Percentiles rank a stretch among this genome's conserved stretches.
phyloP scores from a whole-genome alignment of 768 basidiomycete genomes.

The Coprinellus aureogranulatus region DNA sequence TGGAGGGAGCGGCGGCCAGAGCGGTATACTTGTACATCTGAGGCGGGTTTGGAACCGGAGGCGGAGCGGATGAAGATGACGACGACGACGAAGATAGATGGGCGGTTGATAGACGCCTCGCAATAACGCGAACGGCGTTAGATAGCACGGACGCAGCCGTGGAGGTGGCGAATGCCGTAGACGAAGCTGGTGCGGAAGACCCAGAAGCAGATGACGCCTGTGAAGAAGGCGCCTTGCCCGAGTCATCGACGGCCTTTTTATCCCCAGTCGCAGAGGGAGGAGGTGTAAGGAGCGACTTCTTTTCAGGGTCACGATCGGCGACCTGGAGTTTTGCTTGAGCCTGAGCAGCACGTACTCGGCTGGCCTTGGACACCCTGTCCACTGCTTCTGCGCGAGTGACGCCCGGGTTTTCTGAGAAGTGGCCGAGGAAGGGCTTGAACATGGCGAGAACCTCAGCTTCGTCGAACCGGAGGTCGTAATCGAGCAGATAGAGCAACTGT shows the following conservation, averaged over 20 bases:
- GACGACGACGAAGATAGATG: slow-evolving; percentile 32
- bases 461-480: slow-evolving; percentile 88
- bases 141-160: slow-evolving; percentile 30
- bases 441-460: slow-evolving; percentile 73
- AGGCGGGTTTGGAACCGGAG: slow-evolving; percentile 8
- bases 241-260: slow-evolving; percentile 1
- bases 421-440: slow-evolving; percentile 68
- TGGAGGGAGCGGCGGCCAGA: slow-evolving; percentile 16
- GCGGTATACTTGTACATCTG: slow-evolving; percentile 10
- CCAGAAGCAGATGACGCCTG: not conserved
- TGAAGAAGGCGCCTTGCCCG: not conserved
- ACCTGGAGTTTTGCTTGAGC: slow-evolving; percentile 17
- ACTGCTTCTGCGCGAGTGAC: slow-evolving; percentile 52
- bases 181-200: slow-evolving; percentile 6
- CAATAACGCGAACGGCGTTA: slow-evolving; percentile 57
- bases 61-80: slow-evolving; percentile 3
- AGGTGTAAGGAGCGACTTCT: slow-evolving; percentile 3
- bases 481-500: slow-evolving; percentile 88
- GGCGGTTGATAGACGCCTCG: slow-evolving; percentile 53
- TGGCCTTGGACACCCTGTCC: slow-evolving; percentile 49
- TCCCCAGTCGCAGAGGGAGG: not conserved
- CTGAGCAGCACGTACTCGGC: slow-evolving; percentile 48
- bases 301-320: slow-evolving; percentile 19
- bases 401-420: slow-evolving; percentile 15
- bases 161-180: slow-evolving; percentile 7